These are phyloP conservation scores for Exsudoporus frostii DNA, from an alignment of 768 basidiomycete genomes.

Conservation along the genomic window DNA sequence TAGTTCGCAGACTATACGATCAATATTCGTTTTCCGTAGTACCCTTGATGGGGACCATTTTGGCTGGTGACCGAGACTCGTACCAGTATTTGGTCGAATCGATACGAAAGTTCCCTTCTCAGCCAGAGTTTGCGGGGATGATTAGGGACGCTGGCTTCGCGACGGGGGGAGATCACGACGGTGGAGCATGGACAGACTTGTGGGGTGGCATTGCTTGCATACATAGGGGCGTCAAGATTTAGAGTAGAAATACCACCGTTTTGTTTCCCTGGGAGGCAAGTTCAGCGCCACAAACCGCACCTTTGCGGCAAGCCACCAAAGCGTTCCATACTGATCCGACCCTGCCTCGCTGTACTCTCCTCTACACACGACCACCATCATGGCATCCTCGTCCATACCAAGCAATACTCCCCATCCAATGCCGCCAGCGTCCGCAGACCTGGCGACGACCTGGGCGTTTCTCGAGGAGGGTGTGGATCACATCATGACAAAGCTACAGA, in stretches of 20 bases:
- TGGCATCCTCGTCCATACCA: slow-evolving; percentile 31
- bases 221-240: slow-evolving; percentile 77
- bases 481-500: slow-evolving; percentile 88
- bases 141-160: slow-evolving; percentile 81
- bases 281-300: slow-evolving; percentile 30
- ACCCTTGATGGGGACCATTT: slow-evolving; percentile 90
- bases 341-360: neutral
- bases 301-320: slow-evolving; percentile 17
- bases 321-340: slow-evolving; percentile 10
- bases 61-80: slow-evolving; percentile 91
- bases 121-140: slow-evolving; percentile 86
- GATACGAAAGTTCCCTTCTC: slow-evolving; percentile 89
- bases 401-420: slow-evolving; percentile 43
- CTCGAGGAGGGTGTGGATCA: slow-evolving; percentile 86
- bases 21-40: slow-evolving; percentile 96
- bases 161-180: slow-evolving; percentile 67
- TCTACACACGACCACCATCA: slow-evolving; percentile 32
- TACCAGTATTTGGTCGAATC: slow-evolving; percentile 99
- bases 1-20: slow-evolving; percentile 70
- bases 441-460: slow-evolving; percentile 84
- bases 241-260: neutral
- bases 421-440: slow-evolving; percentile 66
- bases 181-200: slow-evolving; percentile 80
- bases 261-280: neutral
- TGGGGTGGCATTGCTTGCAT: slow-evolving; percentile 89